phyloP scores from a whole-genome alignment of 768 basidiomycete genomes.

The Neoboletus subvelutipes region DNA sequence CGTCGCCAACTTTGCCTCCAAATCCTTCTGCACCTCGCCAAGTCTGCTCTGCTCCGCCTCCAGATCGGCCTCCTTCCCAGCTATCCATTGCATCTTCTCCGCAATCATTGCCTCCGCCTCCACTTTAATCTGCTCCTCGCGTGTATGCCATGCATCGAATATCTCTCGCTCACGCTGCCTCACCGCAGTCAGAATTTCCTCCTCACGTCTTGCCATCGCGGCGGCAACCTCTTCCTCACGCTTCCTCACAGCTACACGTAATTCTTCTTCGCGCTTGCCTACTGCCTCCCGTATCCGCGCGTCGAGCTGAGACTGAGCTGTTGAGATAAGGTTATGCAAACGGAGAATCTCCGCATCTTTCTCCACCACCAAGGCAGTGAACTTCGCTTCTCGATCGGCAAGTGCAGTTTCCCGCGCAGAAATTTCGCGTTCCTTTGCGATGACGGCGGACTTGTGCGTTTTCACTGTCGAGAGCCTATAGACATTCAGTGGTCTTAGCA shows the following conservation, averaged over 20 bases:
- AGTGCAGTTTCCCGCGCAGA: slow-evolving; percentile 53
- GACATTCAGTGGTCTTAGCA: not conserved
- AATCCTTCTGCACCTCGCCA: slow-evolving; percentile 43
- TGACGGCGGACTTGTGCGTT: slow-evolving; percentile 53
- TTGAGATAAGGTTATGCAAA: slow-evolving; percentile 42
- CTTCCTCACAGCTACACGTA: slow-evolving; percentile 60
- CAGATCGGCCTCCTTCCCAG: slow-evolving; percentile 53
- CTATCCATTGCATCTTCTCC: slow-evolving; percentile 47
- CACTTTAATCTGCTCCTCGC: slow-evolving; percentile 50
- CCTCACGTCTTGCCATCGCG: slow-evolving; percentile 64
- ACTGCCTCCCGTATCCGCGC: slow-evolving; percentile 56
- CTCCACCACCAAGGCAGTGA: slow-evolving; percentile 45
- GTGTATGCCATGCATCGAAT: slow-evolving; percentile 53
- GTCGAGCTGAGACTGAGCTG: slow-evolving; percentile 43
- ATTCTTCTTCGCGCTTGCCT: slow-evolving; percentile 62
- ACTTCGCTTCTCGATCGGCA: slow-evolving; percentile 53
- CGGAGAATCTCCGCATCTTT: slow-evolving; percentile 64
- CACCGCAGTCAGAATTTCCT: slow-evolving; percentile 71
- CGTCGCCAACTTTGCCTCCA: slow-evolving; percentile 51
- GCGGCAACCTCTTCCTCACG: slow-evolving; percentile 69
- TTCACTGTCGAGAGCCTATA: slow-evolving; percentile 65
- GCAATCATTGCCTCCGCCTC: slow-evolving; percentile 46
- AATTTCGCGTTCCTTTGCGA: slow-evolving; percentile 66
- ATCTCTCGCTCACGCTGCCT: slow-evolving; percentile 62
- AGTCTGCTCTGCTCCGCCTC: slow-evolving; percentile 50